Conservation (phyloP, 176 grass and related monocot genomes). For the Dendrocalamus sinicus region DNA sequence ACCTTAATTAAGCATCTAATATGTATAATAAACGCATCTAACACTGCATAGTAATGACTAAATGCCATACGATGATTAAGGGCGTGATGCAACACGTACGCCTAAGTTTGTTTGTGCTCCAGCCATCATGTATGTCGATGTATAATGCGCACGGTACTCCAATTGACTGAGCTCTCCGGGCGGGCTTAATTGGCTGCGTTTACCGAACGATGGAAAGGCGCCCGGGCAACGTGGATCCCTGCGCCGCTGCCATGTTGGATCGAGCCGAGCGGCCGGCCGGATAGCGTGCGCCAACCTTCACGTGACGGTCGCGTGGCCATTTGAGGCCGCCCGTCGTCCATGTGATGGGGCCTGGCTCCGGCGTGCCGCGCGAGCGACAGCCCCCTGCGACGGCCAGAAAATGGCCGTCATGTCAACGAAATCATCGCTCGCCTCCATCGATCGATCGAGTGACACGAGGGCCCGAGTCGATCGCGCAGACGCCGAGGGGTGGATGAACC, state of each 20-base stretch:
- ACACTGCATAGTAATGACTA: background rate
- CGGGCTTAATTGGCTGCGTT: background rate
- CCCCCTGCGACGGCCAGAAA: background rate
- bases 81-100: slow-evolving; percentile 19
- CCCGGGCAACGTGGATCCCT: slow-evolving; percentile 21
- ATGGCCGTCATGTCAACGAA: slow-evolving; percentile 30
- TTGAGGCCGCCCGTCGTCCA: slow-evolving; percentile 9
- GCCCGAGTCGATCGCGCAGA: background rate
- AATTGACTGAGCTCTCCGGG: background rate
- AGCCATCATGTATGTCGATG: background rate
- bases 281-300: slow-evolving; percentile 43
- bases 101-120: background rate
- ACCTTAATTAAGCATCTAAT: background rate
- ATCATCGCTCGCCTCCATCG: background rate
- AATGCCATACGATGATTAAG: slow-evolving; percentile 10
- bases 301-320: slow-evolving; percentile 51
- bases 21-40: background rate
- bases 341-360: slow-evolving; percentile 29
- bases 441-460: background rate
- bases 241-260: slow-evolving; percentile 41
- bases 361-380: slow-evolving; percentile 15
- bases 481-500: background rate
- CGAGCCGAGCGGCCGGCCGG: background rate
- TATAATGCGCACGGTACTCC: background rate
- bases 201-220: slow-evolving; percentile 12